These are phyloP conservation scores for Alternaria conjuncta DNA, from an alignment of 2,329 filamentous ascomycete species.

Conservation along the genomic window DNA sequence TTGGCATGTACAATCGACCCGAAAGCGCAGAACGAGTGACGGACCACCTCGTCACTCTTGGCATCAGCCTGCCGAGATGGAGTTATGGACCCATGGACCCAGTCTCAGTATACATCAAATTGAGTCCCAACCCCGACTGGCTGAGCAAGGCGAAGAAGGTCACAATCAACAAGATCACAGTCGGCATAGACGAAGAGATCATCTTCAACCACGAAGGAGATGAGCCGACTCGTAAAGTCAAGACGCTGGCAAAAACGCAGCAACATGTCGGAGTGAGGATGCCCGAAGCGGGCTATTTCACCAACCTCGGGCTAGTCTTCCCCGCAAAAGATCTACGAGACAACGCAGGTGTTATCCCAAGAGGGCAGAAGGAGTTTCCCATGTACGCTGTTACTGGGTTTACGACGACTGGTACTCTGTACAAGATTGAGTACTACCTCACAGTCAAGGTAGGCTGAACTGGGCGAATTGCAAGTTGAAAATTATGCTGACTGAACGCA, in stretches of 20 bases:
- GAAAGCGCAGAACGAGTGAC: conserved; percentile 84
- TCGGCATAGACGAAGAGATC: conserved; percentile 95
- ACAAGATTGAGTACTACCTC: conserved; percentile 98
- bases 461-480: neutral
- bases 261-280: conserved; percentile 83
- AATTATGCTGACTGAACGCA: conserved; percentile 48
- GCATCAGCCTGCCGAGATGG: conserved; percentile 92
- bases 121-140: conserved; percentile 92
- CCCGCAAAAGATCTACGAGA: conserved; percentile 89
- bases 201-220: conserved; percentile 99
- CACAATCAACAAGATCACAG: conserved; percentile 91
- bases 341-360: conserved; percentile 82
- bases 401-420: conserved; percentile 89
- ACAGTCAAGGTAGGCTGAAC: conserved; percentile 78
- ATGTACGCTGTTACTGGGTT: conserved; percentile 89
- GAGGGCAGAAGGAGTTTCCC: conserved; percentile 86
- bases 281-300: conserved; percentile 90
- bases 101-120: conserved; percentile 93
- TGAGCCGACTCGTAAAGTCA: conserved; percentile 88
- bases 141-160: conserved; percentile 88
- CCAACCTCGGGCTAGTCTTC: conserved; percentile 89
- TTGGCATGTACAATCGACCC: conserved; percentile 98
- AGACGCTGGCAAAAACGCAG: conserved; percentile 82
- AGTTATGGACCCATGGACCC: conserved; percentile 96
- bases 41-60: conserved; percentile 89